Evolutionary conservation across 805 yeast genomes (phyloP), one percentile per base, ranked within the genome.

Genomic region (Tetrapisispora phaffii): DNA sequence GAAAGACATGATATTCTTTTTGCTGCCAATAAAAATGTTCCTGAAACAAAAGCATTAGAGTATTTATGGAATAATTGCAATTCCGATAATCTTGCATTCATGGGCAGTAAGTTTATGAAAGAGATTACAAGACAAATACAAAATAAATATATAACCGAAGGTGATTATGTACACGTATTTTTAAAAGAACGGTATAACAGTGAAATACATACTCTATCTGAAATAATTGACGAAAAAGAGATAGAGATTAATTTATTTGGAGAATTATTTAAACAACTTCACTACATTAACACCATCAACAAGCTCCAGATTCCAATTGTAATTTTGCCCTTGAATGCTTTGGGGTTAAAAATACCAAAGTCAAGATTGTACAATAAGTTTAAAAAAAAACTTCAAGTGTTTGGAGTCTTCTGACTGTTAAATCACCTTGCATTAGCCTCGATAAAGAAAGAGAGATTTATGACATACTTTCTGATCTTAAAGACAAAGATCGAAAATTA

Each of bases 251-350:
- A 24, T 3, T 5, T 42, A 17, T 32, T 37, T 23, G 13, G 19
- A 23, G 45, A 43, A 5, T 23, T 43, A 6, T 43, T 43, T 20
- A 43, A 43, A 32, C 45, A 43, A 32, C 7, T 43, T 6, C 26
- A 17, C 17, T 43, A 16, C 13, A 17, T 43, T 10, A 43, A 43
- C 6, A 2, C 28, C 9, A 2, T 22, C 5, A 19, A 8, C 9
- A 17, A 19, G 9, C 3, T 31, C 4, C 1, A 20, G 13, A 7
- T 13, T 12, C 42, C 45, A 19, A 24, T 43, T 9, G 37, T 43
- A 2, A 39, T 29, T 3, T 16, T 43, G 3, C 45, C 45, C 7
- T 7, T 43, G 8, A 37, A 22, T 15, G 16, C 45, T 12, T 22
- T 43, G 9, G 45, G 38, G 2, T 3, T 15, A 8, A 17, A 10